Base-by-base conservation (phyloP, 495 filamentous ascomycete genomes). In the Diplogelasinospora grovesii region DNA sequence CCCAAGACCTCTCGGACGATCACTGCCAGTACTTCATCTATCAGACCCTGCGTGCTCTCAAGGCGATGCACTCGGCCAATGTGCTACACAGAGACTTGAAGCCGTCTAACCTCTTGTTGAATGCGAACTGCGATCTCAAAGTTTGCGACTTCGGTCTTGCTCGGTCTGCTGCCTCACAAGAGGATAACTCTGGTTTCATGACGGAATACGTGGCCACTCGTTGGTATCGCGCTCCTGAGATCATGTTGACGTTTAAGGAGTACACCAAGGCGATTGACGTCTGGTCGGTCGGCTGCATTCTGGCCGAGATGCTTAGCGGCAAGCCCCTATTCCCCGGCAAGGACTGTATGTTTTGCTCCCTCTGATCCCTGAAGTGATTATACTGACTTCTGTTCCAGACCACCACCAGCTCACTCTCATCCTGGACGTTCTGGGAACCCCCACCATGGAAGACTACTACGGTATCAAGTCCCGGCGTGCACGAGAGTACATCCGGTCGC, bases 11-110 rank as follows among this genome's bases (percentile, higher is more conserved):
- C 20, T 96, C 93, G 4, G 93, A 99, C 54, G 93, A 96, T 54
- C 93, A 99, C 60, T 99, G 93, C 74, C 93, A 99, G 64, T 99
- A 96, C 64, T 99, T 99, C 71, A 99, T 99, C 65, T 99, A 99
- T 73, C 93, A 99, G 70, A 99, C 93, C 8, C 75, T 99, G 37
- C 89, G 93, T 52, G 93, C 92, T 11, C 70, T 99, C 54, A 99
- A 99, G 70, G 93, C 93, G 29, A 97, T 99, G 84, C 93, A 99
- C 69, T 95, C 88, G 19, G 93, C 93, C 48, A 99, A 99, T 50
- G 93, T 99, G 21, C 81, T 99, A 8, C 93, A 99, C 61, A 83
- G 93, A 52, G 93, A 99, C 63, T 67, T 99, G 36, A 99, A 99
- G 66, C 93, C 93, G 0, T 95, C 89, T 33, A 99, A 99, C 52